A percentile compares a stretch with the other conserved stretches of the same genome.
Conservation (phyloP, 805 yeast species). For the Deakozyma indianensis region DNA sequence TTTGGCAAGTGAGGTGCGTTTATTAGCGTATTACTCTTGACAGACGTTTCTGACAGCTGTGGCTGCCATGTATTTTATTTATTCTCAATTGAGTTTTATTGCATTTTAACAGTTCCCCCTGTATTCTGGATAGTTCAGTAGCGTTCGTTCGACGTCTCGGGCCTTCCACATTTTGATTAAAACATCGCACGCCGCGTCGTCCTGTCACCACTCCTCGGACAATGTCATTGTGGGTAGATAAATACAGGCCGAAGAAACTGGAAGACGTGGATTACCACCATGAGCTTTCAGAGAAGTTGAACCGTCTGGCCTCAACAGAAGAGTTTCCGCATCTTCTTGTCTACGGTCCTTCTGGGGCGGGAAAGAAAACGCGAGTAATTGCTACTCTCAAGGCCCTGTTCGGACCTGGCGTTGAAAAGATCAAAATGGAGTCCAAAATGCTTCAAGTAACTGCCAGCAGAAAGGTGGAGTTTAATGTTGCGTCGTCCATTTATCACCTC, state of each 20-base stretch:
- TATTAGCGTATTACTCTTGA: too few species aligned
- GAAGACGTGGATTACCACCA: slow-evolving; percentile 52
- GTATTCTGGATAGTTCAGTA: too few species aligned
- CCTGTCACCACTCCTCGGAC: too few species aligned
- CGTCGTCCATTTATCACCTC: slow-evolving; percentile 80
- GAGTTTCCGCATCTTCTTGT: slow-evolving; percentile 88
- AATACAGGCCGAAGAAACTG: slow-evolving; percentile 66
- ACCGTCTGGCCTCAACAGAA: slow-evolving; percentile 50
- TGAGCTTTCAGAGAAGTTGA: slow-evolving; percentile 46
- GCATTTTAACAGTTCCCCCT: too few species aligned
- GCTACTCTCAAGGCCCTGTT: slow-evolving; percentile 66
- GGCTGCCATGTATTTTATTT: too few species aligned
- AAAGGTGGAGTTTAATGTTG: slow-evolving; percentile 80
- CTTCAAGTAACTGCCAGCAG: slow-evolving; percentile 60
- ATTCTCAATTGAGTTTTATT: background rate
- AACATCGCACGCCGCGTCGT: too few species aligned
- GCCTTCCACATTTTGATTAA: too few species aligned
- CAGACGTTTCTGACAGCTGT: too few species aligned
- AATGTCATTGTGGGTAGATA: slow-evolving; percentile 97
- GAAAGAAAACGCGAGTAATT: slow-evolving; percentile 86
- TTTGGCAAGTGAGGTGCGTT: too few species aligned
- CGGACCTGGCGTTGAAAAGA: slow-evolving; percentile 68
- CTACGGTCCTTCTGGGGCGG: slow-evolving; percentile 95
- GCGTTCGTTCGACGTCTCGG: too few species aligned
- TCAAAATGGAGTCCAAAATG: slow-evolving; percentile 81